Percentiles rank a stretch among this genome's conserved stretches.
These are phyloP conservation scores for Balamuthia mandrillaris DNA, from an alignment of 208 protist species.

Conservation along the genomic window DNA sequence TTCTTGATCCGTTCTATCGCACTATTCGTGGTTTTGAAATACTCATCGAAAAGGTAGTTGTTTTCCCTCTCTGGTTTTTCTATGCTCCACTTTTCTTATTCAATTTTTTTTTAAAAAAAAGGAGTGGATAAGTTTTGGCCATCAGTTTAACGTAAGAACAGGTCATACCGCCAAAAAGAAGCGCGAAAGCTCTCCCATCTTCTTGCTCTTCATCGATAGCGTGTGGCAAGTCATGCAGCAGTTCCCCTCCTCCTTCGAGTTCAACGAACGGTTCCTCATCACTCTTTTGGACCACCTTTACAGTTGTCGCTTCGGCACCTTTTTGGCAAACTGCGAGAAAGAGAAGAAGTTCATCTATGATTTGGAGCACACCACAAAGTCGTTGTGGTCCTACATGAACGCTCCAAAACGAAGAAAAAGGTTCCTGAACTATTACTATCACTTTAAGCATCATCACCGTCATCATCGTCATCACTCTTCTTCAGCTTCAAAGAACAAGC, in stretches of 20 bases:
- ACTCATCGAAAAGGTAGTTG: conserved; percentile 63
- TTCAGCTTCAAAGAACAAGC: no score
- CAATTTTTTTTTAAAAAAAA: no score
- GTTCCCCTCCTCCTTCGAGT: conserved; percentile 89
- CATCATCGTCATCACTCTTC: no score
- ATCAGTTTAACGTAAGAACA: background rate
- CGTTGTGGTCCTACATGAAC: conserved; percentile 23
- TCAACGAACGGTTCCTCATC: conserved; percentile 81
- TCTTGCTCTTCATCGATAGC: conserved; percentile 80
- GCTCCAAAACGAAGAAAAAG: background rate
- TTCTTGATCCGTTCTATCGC: conserved; percentile 38
- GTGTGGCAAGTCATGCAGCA: conserved; percentile 89
- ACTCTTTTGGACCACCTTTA: conserved; percentile 83
- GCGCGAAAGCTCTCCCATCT: conserved; percentile 52
- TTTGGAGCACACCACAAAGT: background rate
- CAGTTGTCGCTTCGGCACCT: conserved; percentile 67
- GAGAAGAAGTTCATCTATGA: background rate
- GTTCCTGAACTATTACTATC: background rate
- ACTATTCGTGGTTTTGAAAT: conserved; percentile 13
- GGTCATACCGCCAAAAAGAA: background rate
- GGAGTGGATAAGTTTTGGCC: conserved; percentile 16
- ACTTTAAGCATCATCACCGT: no score
- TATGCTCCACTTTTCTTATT: no score
- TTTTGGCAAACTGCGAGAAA: background rate
- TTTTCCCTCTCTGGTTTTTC: background rate